phyloP scores from a whole-genome alignment of 73 alveolate species.

The Paramecium sexaurelia region DNA sequence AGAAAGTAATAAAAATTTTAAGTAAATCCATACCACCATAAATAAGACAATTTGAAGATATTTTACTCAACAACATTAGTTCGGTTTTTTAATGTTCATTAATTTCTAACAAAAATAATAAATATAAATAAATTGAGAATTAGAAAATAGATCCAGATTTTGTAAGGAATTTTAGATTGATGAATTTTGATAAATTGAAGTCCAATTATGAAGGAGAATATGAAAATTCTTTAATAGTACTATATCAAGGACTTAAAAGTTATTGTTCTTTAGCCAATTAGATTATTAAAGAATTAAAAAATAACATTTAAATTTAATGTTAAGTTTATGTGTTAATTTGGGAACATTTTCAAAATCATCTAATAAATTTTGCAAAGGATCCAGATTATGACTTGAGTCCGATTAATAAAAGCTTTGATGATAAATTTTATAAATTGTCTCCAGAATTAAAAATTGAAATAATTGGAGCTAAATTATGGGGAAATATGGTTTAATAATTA shows the following conservation, averaged over 20 bases:
- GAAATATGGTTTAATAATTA: neutral
- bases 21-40: neutral
- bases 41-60: neutral
- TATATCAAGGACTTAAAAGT: neutral
- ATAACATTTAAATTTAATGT: neutral
- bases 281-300: neutral
- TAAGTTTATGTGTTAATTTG: neutral
- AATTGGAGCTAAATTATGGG: slow-evolving; percentile 12
- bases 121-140: neutral
- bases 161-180: neutral
- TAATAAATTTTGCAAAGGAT: neutral
- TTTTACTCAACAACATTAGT: neutral
- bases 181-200: neutral
- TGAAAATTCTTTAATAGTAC: neutral
- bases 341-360: neutral
- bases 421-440: neutral
- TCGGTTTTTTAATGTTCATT: neutral
- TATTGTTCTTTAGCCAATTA: neutral
- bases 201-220: neutral
- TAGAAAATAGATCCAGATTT: neutral
- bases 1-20: neutral
- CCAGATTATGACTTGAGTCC: neutral
- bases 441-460: neutral
- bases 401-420: neutral
- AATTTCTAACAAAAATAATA: neutral